These are phyloP conservation scores for Anisogramma anomala DNA, from an alignment of 2,329 filamentous ascomycete genomes.

Conservation along the genomic window DNA sequence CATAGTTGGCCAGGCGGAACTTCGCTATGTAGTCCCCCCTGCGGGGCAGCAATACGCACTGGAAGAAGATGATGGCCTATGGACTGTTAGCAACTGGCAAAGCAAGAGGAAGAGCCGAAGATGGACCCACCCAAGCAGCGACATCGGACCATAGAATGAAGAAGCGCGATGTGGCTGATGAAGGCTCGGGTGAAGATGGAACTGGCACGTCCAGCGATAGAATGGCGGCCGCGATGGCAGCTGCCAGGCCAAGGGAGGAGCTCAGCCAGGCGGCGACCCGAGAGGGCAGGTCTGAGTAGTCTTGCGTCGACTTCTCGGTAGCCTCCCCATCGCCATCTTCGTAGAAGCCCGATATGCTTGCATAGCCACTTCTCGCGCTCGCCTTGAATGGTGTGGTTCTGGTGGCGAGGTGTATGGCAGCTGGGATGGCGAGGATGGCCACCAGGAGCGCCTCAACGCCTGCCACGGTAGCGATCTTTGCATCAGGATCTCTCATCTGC, in stretches of 20 bases:
- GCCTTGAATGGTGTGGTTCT: slow-evolving; percentile 10
- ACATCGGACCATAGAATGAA: slow-evolving; percentile 17
- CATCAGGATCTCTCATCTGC: slow-evolving; percentile 8
- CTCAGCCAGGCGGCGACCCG: slow-evolving; percentile 19
- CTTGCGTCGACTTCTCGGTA: slow-evolving; percentile 22
- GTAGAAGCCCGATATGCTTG: slow-evolving; percentile 19
- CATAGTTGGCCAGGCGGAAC: slow-evolving; percentile 19
- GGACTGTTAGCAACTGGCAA: slow-evolving; percentile 1
- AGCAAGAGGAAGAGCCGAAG: not conserved
- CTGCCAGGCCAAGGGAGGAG: slow-evolving; percentile 18
- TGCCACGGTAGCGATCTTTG: slow-evolving; percentile 5
- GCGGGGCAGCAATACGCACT: slow-evolving; percentile 21
- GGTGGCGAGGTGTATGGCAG: slow-evolving; percentile 12
- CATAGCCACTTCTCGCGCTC: slow-evolving; percentile 15
- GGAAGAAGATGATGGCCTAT: slow-evolving; percentile 19
- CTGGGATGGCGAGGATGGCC: slow-evolving; percentile 16
- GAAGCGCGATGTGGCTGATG: not conserved
- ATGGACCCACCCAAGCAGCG: slow-evolving; percentile 17
- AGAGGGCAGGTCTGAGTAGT: slow-evolving; percentile 21
- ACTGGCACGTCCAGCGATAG: slow-evolving; percentile 7
- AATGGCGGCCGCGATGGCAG: slow-evolving; percentile 18
- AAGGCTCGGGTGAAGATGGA: not conserved
- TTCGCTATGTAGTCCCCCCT: slow-evolving; percentile 20
- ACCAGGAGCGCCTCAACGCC: slow-evolving; percentile 10
- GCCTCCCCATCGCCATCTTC: slow-evolving; percentile 23